Percentiles rank a stretch among this genome's conserved stretches.
Conservation (phyloP, 345 rosid genomes). For the Diplotaxis tenuifolia region DNA sequence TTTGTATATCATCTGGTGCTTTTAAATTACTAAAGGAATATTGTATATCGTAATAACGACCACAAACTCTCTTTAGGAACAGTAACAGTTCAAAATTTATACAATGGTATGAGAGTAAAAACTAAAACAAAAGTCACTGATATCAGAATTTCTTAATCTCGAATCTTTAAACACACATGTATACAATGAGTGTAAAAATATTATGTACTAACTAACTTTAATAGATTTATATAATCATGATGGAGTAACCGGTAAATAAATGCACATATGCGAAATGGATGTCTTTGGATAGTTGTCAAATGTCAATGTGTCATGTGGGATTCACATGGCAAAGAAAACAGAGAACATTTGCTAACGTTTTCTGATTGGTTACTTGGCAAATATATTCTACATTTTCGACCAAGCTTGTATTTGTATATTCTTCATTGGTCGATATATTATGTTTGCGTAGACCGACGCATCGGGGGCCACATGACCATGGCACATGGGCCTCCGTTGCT, state of each 20-base stretch:
- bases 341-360: conserved; percentile 37
- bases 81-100: neutral
- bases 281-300: conserved; percentile 20
- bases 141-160: neutral
- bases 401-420: conserved; percentile 29
- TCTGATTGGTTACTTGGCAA: conserved; percentile 30
- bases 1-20: neutral
- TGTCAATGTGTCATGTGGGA: conserved; percentile 33
- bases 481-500: conserved; percentile 22
- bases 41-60: neutral
- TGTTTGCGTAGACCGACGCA: conserved; percentile 25
- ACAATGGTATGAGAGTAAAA: neutral
- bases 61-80: neutral
- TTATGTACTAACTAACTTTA: neutral
- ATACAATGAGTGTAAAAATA: neutral
- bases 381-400: conserved; percentile 24
- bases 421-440: conserved; percentile 21
- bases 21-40: neutral
- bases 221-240: neutral
- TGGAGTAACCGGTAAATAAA: conserved; percentile 24
- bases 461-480: conserved; percentile 31
- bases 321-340: conserved; percentile 41
- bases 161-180: neutral
- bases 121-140: neutral
- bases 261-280: neutral